These are phyloP conservation scores for Setaria italica DNA, from an alignment of 202 grass and related monocot species.

Conservation along the genomic window DNA sequence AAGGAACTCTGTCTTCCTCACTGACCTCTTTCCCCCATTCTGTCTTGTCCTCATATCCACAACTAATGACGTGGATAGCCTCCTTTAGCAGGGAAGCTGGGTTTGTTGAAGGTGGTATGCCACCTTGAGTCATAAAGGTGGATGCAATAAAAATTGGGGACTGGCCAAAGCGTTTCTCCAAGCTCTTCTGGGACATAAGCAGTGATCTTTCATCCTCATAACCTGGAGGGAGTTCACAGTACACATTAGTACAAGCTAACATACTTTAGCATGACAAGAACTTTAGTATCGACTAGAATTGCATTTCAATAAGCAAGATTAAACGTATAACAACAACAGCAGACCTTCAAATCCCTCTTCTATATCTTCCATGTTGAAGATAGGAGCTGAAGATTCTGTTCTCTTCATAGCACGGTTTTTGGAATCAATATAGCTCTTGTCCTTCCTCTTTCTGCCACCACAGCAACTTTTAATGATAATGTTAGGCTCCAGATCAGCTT, in stretches of 20 bases:
- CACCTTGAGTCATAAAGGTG: constrained; percentile 93
- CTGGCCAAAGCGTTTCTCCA: constrained; percentile 99
- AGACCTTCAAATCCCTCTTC: constrained; percentile 95
- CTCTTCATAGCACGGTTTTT: constrained; percentile 92
- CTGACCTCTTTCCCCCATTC: constrained; percentile 99
- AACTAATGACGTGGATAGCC: constrained; percentile 99
- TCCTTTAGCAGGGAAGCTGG: constrained; percentile 94
- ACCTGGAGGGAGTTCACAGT: constrained; percentile 50
- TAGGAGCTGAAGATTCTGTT: constrained; percentile 91
- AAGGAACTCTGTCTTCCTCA: constrained; percentile 11
- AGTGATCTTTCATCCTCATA: constrained; percentile 94
- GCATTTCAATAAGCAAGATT: constrained; percentile 22
- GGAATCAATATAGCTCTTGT: constrained; percentile 83
- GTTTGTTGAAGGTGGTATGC: constrained; percentile 97
- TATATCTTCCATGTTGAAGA: constrained; percentile 99
- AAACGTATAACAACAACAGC: background rate
- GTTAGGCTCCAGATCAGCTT: constrained; percentile 96
- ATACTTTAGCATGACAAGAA: constrained; percentile 9
- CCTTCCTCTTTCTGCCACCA: constrained; percentile 85
- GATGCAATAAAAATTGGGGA: constrained; percentile 98
- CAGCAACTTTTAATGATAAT: constrained; percentile 91
- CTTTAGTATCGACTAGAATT: background rate
- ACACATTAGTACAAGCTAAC: constrained; percentile 31
- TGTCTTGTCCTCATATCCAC: constrained; percentile 98
- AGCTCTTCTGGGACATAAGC: constrained; percentile 97